Base-by-base conservation (phyloP, 306 rosid genomes). In the Cyamopsis tetragonoloba region DNA sequence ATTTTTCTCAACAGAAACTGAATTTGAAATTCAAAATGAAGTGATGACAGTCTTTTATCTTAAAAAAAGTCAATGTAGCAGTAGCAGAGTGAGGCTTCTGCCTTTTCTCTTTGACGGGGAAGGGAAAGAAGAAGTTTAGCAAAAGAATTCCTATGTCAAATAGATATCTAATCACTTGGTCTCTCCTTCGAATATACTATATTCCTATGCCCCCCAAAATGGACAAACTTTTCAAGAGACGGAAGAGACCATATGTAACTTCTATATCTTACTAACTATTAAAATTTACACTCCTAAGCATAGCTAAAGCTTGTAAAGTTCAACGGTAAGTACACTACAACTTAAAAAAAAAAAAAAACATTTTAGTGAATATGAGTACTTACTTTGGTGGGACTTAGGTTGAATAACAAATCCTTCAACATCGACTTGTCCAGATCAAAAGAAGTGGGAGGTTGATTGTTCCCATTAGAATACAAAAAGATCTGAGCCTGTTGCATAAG, bases 331-430 rank as follows among this genome's bases (percentile, higher is more conserved):
- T 17, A 23, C 7, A 12, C 17, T 18, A 72, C 13, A 62, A 55
- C n/a, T 1, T 3, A 53, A 53, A 17, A 54, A 26, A 12, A 22
- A 7, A 22, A 15, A 3, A 6, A 22, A 18, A 26, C 6, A 5
- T 54, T 42, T 62, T 2, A 1, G 15, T 13, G 38, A n/a, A 12
- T 26, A 56, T 28, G 24, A 38, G 37, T 42, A 18, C 81, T 57
- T 82, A 95, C 97, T 90, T 88, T 95, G 57, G 92, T 34, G 19
- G 97, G 96, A 84, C 99, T 82, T 79, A 68, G 95, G 76, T 90
- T 88, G 89, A 95, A 95, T 68, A 95, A 70, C 66, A 90, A 77
- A 77, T 90, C 97, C 79, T 79, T 85, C 80, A 88, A 82, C 77
- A 88, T 26, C 0, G 91, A 86, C 70, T 83, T 95, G 64, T 90